These are phyloP conservation scores for Vitis hybrid DNA, from an alignment of 177 flowering plant species.

Conservation along the genomic window DNA sequence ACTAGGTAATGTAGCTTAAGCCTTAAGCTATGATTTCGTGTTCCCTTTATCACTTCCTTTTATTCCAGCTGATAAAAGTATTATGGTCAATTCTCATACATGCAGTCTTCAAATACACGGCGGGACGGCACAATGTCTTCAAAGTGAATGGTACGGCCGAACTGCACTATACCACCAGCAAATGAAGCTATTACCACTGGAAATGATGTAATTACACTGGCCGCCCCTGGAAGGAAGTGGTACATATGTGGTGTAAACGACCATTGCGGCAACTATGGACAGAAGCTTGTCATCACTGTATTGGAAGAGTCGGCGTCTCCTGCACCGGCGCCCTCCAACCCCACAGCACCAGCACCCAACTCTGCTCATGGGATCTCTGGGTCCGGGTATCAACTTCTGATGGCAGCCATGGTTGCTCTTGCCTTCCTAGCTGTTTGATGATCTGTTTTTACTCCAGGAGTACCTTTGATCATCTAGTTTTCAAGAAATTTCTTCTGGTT, in stretches of 20 bases:
- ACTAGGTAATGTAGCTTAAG: conserved; percentile 5
- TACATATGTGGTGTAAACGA: conserved; percentile 28
- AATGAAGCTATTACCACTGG: conserved; percentile 12
- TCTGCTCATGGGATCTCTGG: neutral
- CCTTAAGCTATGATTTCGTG: too few relatives aligned
- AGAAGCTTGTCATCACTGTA: conserved; percentile 10
- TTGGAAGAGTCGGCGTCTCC: neutral
- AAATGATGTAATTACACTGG: conserved; percentile 14
- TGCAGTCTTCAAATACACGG: conserved; percentile 23
- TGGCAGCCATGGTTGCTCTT: too few relatives aligned
- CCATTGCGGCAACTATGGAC: conserved; percentile 15
- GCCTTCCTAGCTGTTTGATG: too few relatives aligned
- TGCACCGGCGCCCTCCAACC: too few relatives aligned
- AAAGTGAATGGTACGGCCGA: conserved; percentile 21
- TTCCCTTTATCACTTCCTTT: too few relatives aligned
- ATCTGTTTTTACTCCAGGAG: too few relatives aligned
- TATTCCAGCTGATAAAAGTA: too few relatives aligned
- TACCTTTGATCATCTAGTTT: too few relatives aligned
- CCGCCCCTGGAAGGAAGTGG: conserved; percentile 27
- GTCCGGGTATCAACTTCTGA: neutral
- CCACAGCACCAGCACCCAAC: too few relatives aligned
- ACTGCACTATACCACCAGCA: conserved; percentile 11
- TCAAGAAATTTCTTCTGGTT: too few relatives aligned
- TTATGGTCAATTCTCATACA: too few relatives aligned
- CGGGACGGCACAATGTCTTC: conserved; percentile 25